phyloP scores from a whole-genome alignment of 208 protist genomes.

The Angomonas desouzai region DNA sequence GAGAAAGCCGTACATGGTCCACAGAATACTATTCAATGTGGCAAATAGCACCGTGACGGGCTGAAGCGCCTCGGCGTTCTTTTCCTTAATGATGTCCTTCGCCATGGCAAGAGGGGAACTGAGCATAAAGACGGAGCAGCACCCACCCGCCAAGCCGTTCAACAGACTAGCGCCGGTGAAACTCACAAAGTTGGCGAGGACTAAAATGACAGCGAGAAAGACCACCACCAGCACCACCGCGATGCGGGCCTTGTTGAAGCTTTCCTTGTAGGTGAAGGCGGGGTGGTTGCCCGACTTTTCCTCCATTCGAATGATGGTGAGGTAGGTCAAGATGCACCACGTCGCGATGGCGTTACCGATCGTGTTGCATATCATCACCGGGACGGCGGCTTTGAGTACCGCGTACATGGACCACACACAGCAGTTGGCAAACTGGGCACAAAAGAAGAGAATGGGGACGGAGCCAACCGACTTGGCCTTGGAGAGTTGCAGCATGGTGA shows the following conservation, averaged over 20 bases:
- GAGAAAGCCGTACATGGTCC: conserved; percentile 53
- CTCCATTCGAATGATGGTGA: conserved; percentile 42
- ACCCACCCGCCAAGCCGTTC: conserved; percentile 47
- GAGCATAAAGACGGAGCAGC: conserved; percentile 55
- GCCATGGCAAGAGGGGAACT: conserved; percentile 56
- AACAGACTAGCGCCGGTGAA: conserved; percentile 19
- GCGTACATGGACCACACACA: conserved; percentile 64
- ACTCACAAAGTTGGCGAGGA: conserved; percentile 25
- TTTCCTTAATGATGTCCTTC: conserved; percentile 48
- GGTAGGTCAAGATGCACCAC: conserved; percentile 55
- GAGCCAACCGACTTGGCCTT: conserved; percentile 32
- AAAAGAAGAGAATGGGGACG: conserved; percentile 64
- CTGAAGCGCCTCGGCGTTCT: conserved; percentile 55
- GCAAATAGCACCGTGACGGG: conserved; percentile 42
- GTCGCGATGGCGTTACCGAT: conserved; percentile 41
- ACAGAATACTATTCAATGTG: conserved; percentile 49
- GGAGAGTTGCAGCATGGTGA: conserved; percentile 45
- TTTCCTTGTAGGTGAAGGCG: conserved; percentile 37
- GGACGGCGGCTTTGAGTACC: conserved; percentile 20
- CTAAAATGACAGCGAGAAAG: conserved; percentile 34
- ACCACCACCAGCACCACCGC: conserved; percentile 15
- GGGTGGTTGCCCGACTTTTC: conserved; percentile 35
- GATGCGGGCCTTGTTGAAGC: conserved; percentile 13
- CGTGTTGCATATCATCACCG: conserved; percentile 49
- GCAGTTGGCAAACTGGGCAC: conserved; percentile 60